These are phyloP conservation scores for Brassica cretica DNA, from an alignment of 345 rosid genomes.

Conservation along the genomic window DNA sequence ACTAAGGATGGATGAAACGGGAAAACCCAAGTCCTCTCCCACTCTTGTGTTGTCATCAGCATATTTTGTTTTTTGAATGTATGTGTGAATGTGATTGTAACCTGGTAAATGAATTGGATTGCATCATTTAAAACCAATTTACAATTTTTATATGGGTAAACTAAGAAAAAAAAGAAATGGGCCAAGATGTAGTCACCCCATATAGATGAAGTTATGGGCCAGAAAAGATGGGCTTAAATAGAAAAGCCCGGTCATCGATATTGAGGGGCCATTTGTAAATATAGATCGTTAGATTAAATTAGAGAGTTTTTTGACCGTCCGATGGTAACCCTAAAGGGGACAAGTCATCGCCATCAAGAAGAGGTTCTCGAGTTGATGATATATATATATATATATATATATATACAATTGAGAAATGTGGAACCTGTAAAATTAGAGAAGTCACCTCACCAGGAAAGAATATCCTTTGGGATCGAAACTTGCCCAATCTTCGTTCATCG, in stretches of 20 bases:
- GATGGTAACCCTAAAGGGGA: background rate
- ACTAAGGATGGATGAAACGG: background rate
- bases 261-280: no score
- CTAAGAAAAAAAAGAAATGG: background rate
- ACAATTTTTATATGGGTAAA: no score
- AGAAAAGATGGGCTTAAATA: background rate
- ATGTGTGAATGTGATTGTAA: conserved; percentile 6
- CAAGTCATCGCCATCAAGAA: conserved; percentile 34
- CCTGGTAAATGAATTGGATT: background rate
- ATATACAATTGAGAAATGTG: conserved; percentile 20
- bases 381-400: background rate
- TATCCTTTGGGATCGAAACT: background rate
- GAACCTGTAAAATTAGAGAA: background rate
- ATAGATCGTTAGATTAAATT: background rate
- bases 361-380: background rate
- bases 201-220: background rate
- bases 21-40: conserved; percentile 6
- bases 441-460: background rate
- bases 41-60: background rate
- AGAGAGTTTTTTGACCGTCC: background rate
- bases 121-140: no score
- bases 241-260: background rate
- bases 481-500: background rate
- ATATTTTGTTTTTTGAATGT: background rate
- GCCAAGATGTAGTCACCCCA: background rate